Evolutionary conservation across 2,329 filamentous ascomycete genomes (phyloP).

Genomic region (Aspergillus piperis): DNA sequence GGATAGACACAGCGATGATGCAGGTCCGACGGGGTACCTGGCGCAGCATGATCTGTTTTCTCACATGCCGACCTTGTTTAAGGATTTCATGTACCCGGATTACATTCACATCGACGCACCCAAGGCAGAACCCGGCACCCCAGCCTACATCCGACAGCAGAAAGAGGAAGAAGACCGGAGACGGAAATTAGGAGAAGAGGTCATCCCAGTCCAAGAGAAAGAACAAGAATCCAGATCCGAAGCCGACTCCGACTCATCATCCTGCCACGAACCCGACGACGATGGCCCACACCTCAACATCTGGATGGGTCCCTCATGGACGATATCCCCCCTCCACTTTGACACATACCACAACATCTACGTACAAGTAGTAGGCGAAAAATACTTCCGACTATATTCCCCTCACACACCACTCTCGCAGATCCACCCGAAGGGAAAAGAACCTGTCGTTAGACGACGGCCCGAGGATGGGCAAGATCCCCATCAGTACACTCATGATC

Average conservation of each 20-base stretch:
- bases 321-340: slow-evolving; percentile 89
- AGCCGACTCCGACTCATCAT: slow-evolving; percentile 9
- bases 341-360: slow-evolving; percentile 94
- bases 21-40: slow-evolving; percentile 68
- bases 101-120: slow-evolving; percentile 76
- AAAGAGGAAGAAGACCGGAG: slow-evolving; percentile 21
- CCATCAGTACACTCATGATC: neutral
- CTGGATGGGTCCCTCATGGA: slow-evolving; percentile 87
- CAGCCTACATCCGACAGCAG: slow-evolving; percentile 44
- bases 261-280: slow-evolving; percentile 21
- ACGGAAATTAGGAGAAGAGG: neutral
- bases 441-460: slow-evolving; percentile 34
- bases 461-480: slow-evolving; percentile 4
- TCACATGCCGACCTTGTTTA: slow-evolving; percentile 74
- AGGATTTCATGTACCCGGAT: slow-evolving; percentile 79
- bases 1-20: slow-evolving; percentile 13
- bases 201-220: neutral
- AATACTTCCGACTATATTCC: slow-evolving; percentile 87
- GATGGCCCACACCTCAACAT: slow-evolving; percentile 73
- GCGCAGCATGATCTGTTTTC: slow-evolving; percentile 86
- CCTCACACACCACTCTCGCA: slow-evolving; percentile 58
- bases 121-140: slow-evolving; percentile 51
- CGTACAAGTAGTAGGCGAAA: slow-evolving; percentile 82
- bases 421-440: slow-evolving; percentile 44
- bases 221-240: neutral